These are phyloP conservation scores for Trebouxia sp. DNA, from an alignment of 139 green algal species.

Conservation along the genomic window DNA sequence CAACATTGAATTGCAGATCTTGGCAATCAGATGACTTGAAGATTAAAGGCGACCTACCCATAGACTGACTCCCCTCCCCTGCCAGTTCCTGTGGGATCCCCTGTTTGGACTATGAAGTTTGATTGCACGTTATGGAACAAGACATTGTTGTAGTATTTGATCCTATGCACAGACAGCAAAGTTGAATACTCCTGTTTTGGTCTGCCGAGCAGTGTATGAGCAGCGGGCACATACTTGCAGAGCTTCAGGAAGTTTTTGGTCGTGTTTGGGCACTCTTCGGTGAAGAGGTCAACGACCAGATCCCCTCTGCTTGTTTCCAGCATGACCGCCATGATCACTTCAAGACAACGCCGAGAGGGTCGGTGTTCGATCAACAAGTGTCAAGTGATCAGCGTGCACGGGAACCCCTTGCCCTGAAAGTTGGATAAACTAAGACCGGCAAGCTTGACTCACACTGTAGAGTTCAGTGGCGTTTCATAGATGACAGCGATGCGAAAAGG, in stretches of 20 bases:
- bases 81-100: constrained; percentile 88
- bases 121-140: constrained; percentile 89
- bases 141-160: constrained; percentile 95
- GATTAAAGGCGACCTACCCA: constrained; percentile 27
- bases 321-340: constrained; percentile 84
- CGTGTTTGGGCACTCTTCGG: constrained; percentile 79
- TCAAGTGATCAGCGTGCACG: too few relatives aligned
- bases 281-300: constrained; percentile 90
- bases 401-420: too few relatives aligned
- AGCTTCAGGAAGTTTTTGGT: constrained; percentile 95
- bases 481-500: too few relatives aligned
- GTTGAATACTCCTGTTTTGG: too few relatives aligned
- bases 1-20: too few relatives aligned
- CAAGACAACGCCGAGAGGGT: neutral
- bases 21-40: neutral
- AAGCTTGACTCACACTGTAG: too few relatives aligned
- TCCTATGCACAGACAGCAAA: constrained; percentile 44
- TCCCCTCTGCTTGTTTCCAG: constrained; percentile 95
- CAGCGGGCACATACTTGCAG: constrained; percentile 67
- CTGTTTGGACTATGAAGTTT: constrained; percentile 89
- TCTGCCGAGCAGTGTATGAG: too few relatives aligned
- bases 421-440: too few relatives aligned
- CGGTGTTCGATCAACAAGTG: too few relatives aligned
- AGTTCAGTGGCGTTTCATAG: too few relatives aligned
- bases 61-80: constrained; percentile 89